A percentile compares a stretch with the other conserved stretches of the same genome.
Evolutionary conservation across 306 rosid species (phyloP).

Genomic region (Ormosia emarginata): DNA sequence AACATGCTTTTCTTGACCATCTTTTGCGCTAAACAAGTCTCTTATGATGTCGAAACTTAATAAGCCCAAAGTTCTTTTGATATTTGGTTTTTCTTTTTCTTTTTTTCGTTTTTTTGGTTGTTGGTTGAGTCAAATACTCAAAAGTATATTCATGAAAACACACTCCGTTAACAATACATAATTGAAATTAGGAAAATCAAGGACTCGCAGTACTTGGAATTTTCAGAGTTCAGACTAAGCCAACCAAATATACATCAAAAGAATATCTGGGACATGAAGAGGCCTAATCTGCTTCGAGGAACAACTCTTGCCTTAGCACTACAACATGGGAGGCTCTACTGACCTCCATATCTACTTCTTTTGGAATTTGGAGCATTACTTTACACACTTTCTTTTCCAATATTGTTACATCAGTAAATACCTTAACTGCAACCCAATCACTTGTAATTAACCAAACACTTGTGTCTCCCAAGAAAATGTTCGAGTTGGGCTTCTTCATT

Average conservation of each 20-base stretch:
- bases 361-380: neutral
- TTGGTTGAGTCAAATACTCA: too few species aligned
- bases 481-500: conserved; percentile 37
- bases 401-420: conserved; percentile 9
- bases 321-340: conserved; percentile 25
- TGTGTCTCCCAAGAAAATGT: too few species aligned
- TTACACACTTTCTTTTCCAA: neutral
- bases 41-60: too few species aligned
- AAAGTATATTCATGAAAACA: neutral
- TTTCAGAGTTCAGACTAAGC: neutral
- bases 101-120: too few species aligned
- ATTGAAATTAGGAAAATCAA: neutral
- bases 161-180: neutral
- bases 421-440: conserved; percentile 25
- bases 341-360: neutral
- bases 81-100: too few species aligned
- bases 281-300: neutral
- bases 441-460: neutral
- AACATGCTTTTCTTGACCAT: too few species aligned
- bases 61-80: too few species aligned
- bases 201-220: neutral
- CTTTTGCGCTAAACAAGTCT: too few species aligned
- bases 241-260: neutral
- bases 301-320: neutral
- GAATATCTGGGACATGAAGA: conserved; percentile 7